Evolutionary conservation across 2,329 filamentous ascomycete species (phyloP).

Genomic region (Claviceps pazoutovae): DNA sequence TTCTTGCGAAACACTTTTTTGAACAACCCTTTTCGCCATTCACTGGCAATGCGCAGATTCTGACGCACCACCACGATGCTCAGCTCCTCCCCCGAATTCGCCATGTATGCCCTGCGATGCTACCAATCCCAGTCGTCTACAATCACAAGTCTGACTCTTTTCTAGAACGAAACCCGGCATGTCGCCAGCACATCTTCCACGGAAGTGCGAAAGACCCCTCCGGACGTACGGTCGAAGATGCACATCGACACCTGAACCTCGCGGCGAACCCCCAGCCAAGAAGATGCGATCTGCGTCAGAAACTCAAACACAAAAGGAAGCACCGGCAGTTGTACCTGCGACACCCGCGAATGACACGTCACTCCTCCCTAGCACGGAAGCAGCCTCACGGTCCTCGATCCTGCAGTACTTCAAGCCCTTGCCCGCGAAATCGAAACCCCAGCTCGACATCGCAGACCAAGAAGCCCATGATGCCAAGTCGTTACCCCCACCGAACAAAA

Average conservation of each 20-base stretch:
- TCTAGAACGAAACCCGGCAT: conserved; percentile 19
- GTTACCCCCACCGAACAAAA: conserved; percentile 7
- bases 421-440: conserved; percentile 3
- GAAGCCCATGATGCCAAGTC: conserved; percentile 5
- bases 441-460: neutral
- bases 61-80: conserved; percentile 4
- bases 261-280: conserved; percentile 15
- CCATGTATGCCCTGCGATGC: conserved; percentile 11
- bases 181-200: conserved; percentile 9
- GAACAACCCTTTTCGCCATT: too few species aligned
- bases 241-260: conserved; percentile 11
- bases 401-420: conserved; percentile 28
- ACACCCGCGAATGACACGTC: neutral
- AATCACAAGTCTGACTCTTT: too few species aligned
- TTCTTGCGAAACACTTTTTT: too few species aligned
- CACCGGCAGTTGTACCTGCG: neutral
- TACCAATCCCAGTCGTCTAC: too few species aligned
- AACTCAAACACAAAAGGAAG: neutral
- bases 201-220: conserved; percentile 20
- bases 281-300: conserved; percentile 10
- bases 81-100: conserved; percentile 15
- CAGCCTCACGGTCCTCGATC: conserved; percentile 18
- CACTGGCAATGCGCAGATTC: too few species aligned
- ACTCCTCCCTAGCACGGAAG: neutral
- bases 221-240: conserved; percentile 27